Base-by-base conservation (phyloP, 1,284 basidiomycete genomes). In the Pseudozyma sp. region DNA sequence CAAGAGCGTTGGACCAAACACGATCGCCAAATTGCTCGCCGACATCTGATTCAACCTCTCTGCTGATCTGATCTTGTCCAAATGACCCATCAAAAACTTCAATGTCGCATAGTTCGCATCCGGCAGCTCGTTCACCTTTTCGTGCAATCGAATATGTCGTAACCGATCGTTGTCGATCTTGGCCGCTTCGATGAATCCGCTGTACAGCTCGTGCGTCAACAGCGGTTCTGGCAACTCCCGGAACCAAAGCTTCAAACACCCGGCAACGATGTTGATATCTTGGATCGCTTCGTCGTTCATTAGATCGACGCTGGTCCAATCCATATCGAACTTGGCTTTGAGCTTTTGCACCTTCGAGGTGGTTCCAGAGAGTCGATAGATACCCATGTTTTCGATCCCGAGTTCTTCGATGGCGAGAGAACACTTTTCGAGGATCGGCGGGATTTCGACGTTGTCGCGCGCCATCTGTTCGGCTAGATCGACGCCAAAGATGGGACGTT, bases 91-190 rank as follows among this genome's bases (percentile, higher is more conserved):
- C 82, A 99, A 92, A 85, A 89, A 97, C 84, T 98, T 98, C 56
- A 99, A 88, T 1, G 96, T 97, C 0, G 97, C 94, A 82, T 99
- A 99, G 85, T 99, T 97, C 13, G 97, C 90, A 86, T 99, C 96
- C 4, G 96, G 97, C 54, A 99, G 88, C 77, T 97, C 95, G 82
- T 99, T 99, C 51, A 99, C 95, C 54, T 93, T 90, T 84, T 99
- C 96, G 81, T 99, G 96, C 63, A 99, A 86, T 52, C 94, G 89
- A 74, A 98, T 97, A 81, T 98, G 95, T 17, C 67, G 93, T 49
- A 60, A 9, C 34, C 50, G 62, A 49, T 33, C 87, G 92, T 86
- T 84, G 94, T 31, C 87, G 93, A 86, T 84, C 95, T 96, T 92
- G 7, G 96, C 92, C 74, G 94, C 95, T 58, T 98, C 95, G 76